phyloP scores from a whole-genome alignment of 2,329 filamentous ascomycete genomes.

The Exophiala sp. region DNA sequence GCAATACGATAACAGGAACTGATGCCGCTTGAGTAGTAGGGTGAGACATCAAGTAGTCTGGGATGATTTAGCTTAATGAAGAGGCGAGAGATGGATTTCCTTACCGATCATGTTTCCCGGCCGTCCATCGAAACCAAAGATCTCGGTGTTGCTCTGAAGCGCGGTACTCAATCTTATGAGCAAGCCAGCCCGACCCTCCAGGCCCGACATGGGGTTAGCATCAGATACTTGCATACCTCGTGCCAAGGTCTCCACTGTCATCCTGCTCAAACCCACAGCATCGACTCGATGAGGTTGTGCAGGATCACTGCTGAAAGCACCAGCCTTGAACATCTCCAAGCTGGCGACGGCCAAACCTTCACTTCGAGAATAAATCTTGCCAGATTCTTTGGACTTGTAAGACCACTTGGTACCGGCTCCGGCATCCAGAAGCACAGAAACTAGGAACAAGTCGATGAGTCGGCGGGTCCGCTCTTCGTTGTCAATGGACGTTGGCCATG shows the following conservation, averaged over 20 bases:
- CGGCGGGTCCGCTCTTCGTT: slow-evolving; percentile 53
- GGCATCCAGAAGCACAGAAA: slow-evolving; percentile 57
- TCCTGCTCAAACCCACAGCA: slow-evolving; percentile 65
- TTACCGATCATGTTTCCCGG: slow-evolving; percentile 92
- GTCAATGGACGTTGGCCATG: slow-evolving; percentile 56
- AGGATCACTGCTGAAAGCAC: slow-evolving; percentile 63
- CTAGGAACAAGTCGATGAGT: slow-evolving; percentile 56
- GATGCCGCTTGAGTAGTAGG: slow-evolving; percentile 83
- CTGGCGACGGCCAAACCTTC: slow-evolving; percentile 77
- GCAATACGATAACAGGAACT: slow-evolving; percentile 76
- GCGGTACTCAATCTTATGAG: slow-evolving; percentile 70
- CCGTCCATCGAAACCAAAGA: slow-evolving; percentile 76
- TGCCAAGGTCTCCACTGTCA: slow-evolving; percentile 69
- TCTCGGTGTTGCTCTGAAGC: slow-evolving; percentile 59
- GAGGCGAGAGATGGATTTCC: slow-evolving; percentile 27
- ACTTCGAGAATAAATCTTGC: slow-evolving; percentile 72
- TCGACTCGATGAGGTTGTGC: slow-evolving; percentile 85
- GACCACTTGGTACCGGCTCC: slow-evolving; percentile 87
- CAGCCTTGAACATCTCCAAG: slow-evolving; percentile 89
- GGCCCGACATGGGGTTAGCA: slow-evolving; percentile 72
- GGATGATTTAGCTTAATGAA: background rate
- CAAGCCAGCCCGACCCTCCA: slow-evolving; percentile 77
- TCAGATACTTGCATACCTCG: slow-evolving; percentile 79
- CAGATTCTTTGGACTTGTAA: slow-evolving; percentile 87
- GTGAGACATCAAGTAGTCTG: slow-evolving; percentile 88